Evolutionary conservation across 768 basidiomycete genomes (phyloP).

Genomic region (Baorangia bicolor): DNA sequence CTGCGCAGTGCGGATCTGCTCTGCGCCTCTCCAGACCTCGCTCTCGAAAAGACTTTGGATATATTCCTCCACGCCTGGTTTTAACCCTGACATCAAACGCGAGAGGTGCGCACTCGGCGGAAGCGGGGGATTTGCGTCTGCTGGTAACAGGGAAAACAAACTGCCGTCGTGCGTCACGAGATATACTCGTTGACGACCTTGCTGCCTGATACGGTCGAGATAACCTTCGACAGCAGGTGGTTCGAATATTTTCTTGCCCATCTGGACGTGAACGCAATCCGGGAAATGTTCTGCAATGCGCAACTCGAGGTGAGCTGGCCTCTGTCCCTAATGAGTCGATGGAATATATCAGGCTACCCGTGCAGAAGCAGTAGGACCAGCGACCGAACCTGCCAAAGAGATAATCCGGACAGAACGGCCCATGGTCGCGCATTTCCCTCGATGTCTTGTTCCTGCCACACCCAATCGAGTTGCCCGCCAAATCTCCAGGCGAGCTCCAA

Average conservation of each 20-base stretch:
- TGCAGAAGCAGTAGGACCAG: background rate
- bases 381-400: constrained; percentile 61
- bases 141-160: constrained; percentile 57
- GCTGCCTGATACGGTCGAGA: constrained; percentile 66
- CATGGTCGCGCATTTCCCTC: constrained; percentile 62
- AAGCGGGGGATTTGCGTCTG: constrained; percentile 62
- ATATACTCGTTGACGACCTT: constrained; percentile 60
- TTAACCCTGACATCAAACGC: constrained; percentile 28
- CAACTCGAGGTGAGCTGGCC: constrained; percentile 64
- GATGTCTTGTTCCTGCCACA: constrained; percentile 70
- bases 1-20: constrained; percentile 62
- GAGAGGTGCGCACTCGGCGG: constrained; percentile 55
- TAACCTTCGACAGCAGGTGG: constrained; percentile 88
- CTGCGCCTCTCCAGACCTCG: constrained; percentile 61
- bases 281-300: constrained; percentile 71
- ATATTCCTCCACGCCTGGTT: constrained; percentile 26
- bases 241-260: constrained; percentile 54
- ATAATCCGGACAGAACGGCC: constrained; percentile 74
- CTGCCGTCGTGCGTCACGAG: constrained; percentile 70
- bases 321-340: constrained; percentile 30
- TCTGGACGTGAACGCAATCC: constrained; percentile 39
- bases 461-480: constrained; percentile 80
- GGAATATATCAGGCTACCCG: constrained; percentile 13
- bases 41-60: constrained; percentile 40
- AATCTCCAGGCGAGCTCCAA: constrained; percentile 80